A percentile compares a stretch with the other conserved stretches of the same genome.
Evolutionary conservation across 352 stramenopile species (phyloP).

Genomic region (Phytophthora pini): DNA sequence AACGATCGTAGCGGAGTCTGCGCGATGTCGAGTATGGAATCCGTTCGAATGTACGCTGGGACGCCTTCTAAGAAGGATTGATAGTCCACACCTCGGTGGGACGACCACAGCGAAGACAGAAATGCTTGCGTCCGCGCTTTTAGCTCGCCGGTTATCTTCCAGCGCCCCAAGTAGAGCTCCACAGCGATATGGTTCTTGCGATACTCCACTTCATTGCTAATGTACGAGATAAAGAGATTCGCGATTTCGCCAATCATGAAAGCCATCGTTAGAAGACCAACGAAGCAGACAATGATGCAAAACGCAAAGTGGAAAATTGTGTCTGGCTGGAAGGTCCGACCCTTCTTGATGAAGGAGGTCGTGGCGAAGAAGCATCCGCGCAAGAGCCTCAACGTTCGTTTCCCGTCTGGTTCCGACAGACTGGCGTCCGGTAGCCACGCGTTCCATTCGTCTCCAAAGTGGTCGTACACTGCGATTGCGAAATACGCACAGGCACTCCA

Average conservation of each 20-base stretch:
- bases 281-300: conserved; percentile 54
- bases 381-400: conserved; percentile 47
- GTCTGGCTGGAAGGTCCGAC: conserved; percentile 54
- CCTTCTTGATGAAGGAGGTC: conserved; percentile 75
- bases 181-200: conserved; percentile 77
- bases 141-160: conserved; percentile 53
- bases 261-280: conserved; percentile 62
- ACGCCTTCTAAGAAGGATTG: conserved; percentile 62
- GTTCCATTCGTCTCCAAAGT: conserved; percentile 56
- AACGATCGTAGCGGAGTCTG: conserved; percentile 48
- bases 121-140: conserved; percentile 57
- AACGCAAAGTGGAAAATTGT: conserved; percentile 47
- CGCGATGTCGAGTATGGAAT: conserved; percentile 60
- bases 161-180: conserved; percentile 61
- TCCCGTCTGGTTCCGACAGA: conserved; percentile 42
- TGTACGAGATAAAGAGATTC: conserved; percentile 77
- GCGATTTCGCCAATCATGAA: conserved; percentile 82
- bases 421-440: conserved; percentile 47
- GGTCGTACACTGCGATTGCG: conserved; percentile 52
- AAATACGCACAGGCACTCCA: conserved; percentile 69
- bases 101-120: conserved; percentile 69
- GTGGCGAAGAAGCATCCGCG: conserved; percentile 64
- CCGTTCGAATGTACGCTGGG: conserved; percentile 50
- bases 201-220: conserved; percentile 73
- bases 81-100: conserved; percentile 67